Evolutionary conservation across 2,329 filamentous ascomycete genomes (phyloP).

Genomic region (Metarhizium rileyi): DNA sequence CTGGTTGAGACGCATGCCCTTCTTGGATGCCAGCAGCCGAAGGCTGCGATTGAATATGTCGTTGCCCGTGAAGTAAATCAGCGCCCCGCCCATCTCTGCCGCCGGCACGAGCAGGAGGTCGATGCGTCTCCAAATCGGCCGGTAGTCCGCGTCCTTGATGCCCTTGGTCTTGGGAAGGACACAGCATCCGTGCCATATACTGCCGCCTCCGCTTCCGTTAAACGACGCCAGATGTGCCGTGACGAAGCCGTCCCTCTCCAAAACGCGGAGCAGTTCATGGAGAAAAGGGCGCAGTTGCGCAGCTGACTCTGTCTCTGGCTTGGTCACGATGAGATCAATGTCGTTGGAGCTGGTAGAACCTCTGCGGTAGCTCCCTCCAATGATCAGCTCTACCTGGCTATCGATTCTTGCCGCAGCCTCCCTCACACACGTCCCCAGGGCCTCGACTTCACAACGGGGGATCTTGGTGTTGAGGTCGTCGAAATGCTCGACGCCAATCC

Average conservation of each 20-base stretch:
- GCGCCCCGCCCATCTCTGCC: slow-evolving; percentile 67
- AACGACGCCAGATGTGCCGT: slow-evolving; percentile 57
- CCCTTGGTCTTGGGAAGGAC: slow-evolving; percentile 44
- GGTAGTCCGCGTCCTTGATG: slow-evolving; percentile 22
- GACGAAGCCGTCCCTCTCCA: slow-evolving; percentile 57
- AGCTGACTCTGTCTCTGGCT: slow-evolving; percentile 42
- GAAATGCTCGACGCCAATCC: slow-evolving; percentile 69
- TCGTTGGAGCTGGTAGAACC: slow-evolving; percentile 68
- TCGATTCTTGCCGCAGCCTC: slow-evolving; percentile 51
- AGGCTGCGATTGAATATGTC: slow-evolving; percentile 91
- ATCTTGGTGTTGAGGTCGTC: slow-evolving; percentile 72
- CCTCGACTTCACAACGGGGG: slow-evolving; percentile 63
- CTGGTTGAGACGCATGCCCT: slow-evolving; percentile 79
- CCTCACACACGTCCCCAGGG: slow-evolving; percentile 56
- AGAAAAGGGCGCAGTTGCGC: slow-evolving; percentile 53
- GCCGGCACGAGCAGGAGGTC: slow-evolving; percentile 79
- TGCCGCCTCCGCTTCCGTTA: slow-evolving; percentile 40
- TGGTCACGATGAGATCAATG: slow-evolving; percentile 77
- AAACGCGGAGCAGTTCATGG: slow-evolving; percentile 47
- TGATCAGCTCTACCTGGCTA: slow-evolving; percentile 54
- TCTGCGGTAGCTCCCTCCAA: slow-evolving; percentile 78
- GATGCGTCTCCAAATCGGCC: slow-evolving; percentile 63
- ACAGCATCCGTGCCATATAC: slow-evolving; percentile 85
- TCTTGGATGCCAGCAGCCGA: slow-evolving; percentile 67
- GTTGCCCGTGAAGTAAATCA: slow-evolving; percentile 95